Conservation (phyloP, 164 flowering plant species). For the Liriodendron chinense region DNA sequence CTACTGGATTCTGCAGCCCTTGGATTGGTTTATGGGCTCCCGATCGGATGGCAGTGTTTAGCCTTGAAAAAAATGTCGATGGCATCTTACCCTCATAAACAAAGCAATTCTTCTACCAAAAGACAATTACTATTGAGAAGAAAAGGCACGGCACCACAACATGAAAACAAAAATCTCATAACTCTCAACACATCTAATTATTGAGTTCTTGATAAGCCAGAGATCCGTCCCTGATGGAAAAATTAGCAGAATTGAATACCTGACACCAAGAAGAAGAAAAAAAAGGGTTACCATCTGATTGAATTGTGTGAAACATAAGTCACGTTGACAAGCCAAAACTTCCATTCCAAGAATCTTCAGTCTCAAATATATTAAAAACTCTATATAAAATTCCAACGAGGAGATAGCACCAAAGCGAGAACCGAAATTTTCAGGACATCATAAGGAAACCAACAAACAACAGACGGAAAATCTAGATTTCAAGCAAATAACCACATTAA, state of each 20-base stretch:
- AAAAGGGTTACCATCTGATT: background rate
- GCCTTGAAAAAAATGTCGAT: constrained; percentile 39
- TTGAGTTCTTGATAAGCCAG: background rate
- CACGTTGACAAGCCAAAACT: too few relatives aligned
- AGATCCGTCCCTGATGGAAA: background rate
- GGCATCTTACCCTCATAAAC: constrained; percentile 66
- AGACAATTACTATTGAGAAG: constrained; percentile 13
- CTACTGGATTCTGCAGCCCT: constrained; percentile 38
- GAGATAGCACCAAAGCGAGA: too few relatives aligned
- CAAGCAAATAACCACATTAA: too few relatives aligned
- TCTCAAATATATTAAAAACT: background rate
- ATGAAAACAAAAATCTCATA: constrained; percentile 36
- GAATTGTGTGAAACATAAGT: background rate
- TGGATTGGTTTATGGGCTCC: constrained; percentile 29
- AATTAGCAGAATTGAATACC: background rate
- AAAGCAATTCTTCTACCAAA: constrained; percentile 17
- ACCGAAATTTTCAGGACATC: too few relatives aligned
- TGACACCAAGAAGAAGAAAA: background rate
- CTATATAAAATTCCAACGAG: background rate
- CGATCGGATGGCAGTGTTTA: constrained; percentile 38
- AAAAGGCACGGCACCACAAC: constrained; percentile 11
- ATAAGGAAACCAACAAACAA: too few relatives aligned
- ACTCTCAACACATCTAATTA: constrained; percentile 18
- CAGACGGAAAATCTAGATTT: too few relatives aligned
- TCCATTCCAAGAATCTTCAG: background rate